Evolutionary conservation across 192 early-diverging fungal species (phyloP).

Genomic region (Backusella tarrabulga): DNA sequence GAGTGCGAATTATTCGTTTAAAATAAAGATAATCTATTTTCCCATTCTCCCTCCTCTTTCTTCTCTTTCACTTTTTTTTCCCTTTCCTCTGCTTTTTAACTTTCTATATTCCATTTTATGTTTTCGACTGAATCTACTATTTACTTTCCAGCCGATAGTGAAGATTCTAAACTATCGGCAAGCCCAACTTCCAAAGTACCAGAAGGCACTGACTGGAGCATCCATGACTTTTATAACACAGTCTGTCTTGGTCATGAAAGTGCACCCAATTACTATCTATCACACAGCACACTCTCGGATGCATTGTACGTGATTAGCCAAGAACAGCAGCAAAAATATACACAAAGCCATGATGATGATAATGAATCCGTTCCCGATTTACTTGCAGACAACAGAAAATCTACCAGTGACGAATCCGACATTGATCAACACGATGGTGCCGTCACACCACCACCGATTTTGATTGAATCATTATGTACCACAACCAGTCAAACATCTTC

Average conservation of each 20-base stretch:
- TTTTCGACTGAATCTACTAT: not conserved
- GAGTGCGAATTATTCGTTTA: not conserved
- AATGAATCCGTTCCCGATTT: not conserved
- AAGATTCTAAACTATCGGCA: slow-evolving; percentile 3
- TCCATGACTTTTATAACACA: not conserved
- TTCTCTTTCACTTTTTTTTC: not conserved
- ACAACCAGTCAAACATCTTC: not conserved
- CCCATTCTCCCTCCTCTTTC: not conserved
- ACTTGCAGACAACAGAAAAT: not conserved
- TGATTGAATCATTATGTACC: not conserved
- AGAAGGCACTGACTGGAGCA: not conserved
- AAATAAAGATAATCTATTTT: not conserved
- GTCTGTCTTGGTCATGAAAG: not conserved
- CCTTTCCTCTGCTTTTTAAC: not conserved
- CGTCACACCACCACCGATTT: not conserved
- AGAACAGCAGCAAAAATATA: not conserved
- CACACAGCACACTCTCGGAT: slow-evolving; percentile 3
- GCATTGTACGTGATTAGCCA: not conserved
- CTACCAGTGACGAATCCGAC: not conserved
- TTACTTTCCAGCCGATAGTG: slow-evolving; percentile 6
- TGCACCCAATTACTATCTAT: not conserved
- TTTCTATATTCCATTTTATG: not conserved
- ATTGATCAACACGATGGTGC: not conserved
- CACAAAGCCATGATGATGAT: not conserved
- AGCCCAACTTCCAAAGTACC: slow-evolving; percentile 1